These are phyloP conservation scores for Candida tunisiensis DNA, from an alignment of 1,139 yeast genomes.

Conservation along the genomic window DNA sequence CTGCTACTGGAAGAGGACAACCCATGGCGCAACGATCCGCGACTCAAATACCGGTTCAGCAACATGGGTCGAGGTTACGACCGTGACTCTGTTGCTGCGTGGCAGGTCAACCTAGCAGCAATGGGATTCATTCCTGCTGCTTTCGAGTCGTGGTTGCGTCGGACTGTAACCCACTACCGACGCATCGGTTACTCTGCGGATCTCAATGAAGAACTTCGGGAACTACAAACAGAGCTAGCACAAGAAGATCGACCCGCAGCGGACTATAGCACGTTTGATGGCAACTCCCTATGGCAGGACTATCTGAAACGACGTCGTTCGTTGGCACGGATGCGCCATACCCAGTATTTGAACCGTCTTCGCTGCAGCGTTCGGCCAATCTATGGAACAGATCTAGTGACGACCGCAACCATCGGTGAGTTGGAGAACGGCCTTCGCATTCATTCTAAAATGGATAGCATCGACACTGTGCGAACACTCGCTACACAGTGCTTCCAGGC, in stretches of 20 bases:
- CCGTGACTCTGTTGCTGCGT: too few species aligned
- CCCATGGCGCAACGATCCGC: constrained; percentile 3
- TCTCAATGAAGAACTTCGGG: constrained; percentile 26
- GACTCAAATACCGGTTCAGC: background rate
- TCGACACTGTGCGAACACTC: background rate
- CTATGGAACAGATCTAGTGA: constrained; percentile 15
- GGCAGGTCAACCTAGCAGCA: too few species aligned
- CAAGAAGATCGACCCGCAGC: constrained; percentile 20
- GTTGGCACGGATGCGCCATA: constrained; percentile 36
- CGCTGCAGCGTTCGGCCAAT: constrained; percentile 16
- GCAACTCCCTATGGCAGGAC: constrained; percentile 42
- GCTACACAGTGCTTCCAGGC: too few species aligned
- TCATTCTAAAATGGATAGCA: too few species aligned
- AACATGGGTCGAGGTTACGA: background rate
- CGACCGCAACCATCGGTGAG: background rate
- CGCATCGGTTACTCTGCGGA: too few species aligned
- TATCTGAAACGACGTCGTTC: constrained; percentile 28
- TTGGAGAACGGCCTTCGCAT: constrained; percentile 2
- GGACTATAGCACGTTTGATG: constrained; percentile 34
- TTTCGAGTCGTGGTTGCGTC: too few species aligned
- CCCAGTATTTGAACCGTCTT: constrained; percentile 38
- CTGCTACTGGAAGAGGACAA: constrained; percentile 17
- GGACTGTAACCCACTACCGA: too few species aligned
- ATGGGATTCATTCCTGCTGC: too few species aligned
- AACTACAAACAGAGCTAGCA: constrained; percentile 8